Percentiles rank a stretch among this genome's conserved stretches.
Conservation (phyloP, 192 early-diverging fungal genomes). For the Radiomyces spectabilis region DNA sequence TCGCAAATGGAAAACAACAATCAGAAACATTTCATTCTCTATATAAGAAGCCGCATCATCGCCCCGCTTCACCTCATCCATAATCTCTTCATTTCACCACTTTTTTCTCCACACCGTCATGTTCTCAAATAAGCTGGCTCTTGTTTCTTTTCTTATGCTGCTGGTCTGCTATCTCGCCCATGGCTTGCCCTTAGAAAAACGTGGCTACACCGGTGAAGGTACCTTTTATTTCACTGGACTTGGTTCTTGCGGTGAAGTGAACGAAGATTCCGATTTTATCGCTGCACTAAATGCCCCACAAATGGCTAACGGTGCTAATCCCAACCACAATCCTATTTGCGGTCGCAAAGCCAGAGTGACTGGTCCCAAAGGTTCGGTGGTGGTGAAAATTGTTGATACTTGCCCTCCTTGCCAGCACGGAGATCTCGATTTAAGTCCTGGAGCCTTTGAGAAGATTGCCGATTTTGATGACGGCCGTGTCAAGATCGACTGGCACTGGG, state of each 20-base stretch:
- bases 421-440: constrained; percentile 38
- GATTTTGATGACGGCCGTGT: constrained; percentile 17
- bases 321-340: constrained; percentile 34
- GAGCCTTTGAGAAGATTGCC: constrained; percentile 34
- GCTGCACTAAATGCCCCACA: constrained; percentile 49
- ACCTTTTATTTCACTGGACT: constrained; percentile 41
- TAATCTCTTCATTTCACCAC: no score
- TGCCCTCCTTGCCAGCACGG: constrained; percentile 36
- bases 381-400: constrained; percentile 43
- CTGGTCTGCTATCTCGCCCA: no score
- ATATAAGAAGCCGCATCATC: no score
- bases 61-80: no score
- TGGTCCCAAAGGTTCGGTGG: constrained; percentile 35
- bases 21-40: no score
- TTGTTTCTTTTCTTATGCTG: no score
- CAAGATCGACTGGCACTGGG: constrained; percentile 32
- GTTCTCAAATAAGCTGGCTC: no score
- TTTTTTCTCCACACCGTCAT: no score
- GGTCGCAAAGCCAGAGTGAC: constrained; percentile 39
- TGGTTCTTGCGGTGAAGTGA: constrained; percentile 40
- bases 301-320: constrained; percentile 38
- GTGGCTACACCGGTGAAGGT: constrained; percentile 42
- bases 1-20: no score
- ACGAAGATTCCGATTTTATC: constrained; percentile 35
- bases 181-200: no score